A percentile compares a stretch with the other conserved stretches of the same genome.
Evolutionary conservation across 768 basidiomycete species (phyloP).

Genomic region (Russula sp.): DNA sequence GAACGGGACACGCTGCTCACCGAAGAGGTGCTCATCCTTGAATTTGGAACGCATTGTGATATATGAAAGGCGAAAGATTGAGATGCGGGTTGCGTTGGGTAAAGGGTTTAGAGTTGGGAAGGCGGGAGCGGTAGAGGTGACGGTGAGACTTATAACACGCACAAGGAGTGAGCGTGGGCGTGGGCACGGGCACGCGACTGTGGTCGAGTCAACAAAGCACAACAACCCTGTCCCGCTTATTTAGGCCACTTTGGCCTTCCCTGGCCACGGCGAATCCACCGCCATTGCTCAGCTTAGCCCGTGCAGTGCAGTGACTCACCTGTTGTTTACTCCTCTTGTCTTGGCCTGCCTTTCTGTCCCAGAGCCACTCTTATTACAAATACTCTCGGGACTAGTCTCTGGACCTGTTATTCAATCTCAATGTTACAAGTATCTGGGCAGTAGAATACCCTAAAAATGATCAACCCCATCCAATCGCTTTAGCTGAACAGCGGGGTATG

Average conservation of each 20-base stretch:
- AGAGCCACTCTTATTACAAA: not conserved
- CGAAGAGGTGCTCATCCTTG: conserved; percentile 99
- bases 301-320: not conserved
- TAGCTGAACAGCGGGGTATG: not conserved
- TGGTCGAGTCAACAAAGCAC: conserved; percentile 19
- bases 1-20: conserved; percentile 42
- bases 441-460: no score
- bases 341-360: not conserved
- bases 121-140: not conserved
- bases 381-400: no score
- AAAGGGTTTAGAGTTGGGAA: not conserved
- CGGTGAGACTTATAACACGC: conserved; percentile 14
- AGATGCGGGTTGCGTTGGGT: conserved; percentile 16
- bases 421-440: no score
- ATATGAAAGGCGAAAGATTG: not conserved
- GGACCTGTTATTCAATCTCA: no score
- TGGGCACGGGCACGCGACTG: not conserved
- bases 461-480: not conserved
- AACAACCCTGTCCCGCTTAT: conserved; percentile 13
- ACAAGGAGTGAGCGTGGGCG: not conserved
- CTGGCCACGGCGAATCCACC: not conserved
- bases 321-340: not conserved
- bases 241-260: not conserved
- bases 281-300: not conserved
- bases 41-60: conserved; percentile 83